A percentile compares a stretch with the other conserved stretches of the same genome.
phyloP scores from a whole-genome alignment of 2,329 filamentous ascomycete species.

The Lachnellula subtilissima region DNA sequence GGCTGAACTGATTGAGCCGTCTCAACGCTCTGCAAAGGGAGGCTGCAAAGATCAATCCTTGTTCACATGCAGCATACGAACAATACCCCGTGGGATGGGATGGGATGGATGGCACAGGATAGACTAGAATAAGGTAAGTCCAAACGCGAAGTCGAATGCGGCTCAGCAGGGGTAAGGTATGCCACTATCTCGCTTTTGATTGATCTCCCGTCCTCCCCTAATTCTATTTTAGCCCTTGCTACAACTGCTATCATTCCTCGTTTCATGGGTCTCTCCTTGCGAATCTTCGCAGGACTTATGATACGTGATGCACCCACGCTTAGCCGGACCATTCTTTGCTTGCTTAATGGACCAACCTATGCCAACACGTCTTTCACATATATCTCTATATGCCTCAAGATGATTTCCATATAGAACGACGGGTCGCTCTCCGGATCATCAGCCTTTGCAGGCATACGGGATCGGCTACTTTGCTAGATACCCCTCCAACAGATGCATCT shows the following conservation, averaged over 20 bases:
- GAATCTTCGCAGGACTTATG: conserved; percentile 29
- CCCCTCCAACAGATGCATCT: conserved; percentile 11
- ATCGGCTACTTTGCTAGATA: conserved; percentile 13
- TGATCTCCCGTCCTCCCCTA: conserved; percentile 14
- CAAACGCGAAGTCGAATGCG: conserved; percentile 11
- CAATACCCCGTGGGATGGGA: too few species aligned
- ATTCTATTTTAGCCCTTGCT: conserved; percentile 20
- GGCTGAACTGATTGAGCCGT: background rate
- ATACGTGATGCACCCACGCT: conserved; percentile 28
- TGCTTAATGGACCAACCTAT: conserved; percentile 16
- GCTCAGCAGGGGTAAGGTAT: conserved; percentile 16
- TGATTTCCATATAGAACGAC: conserved; percentile 17
- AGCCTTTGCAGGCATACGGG: background rate
- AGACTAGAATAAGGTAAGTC: background rate
- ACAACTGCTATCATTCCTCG: conserved; percentile 16
- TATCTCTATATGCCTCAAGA: conserved; percentile 15
- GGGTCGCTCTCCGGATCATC: conserved; percentile 2
- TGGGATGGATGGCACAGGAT: too few species aligned
- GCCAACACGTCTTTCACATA: conserved; percentile 8
- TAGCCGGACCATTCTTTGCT: conserved; percentile 14
- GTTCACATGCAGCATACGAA: too few species aligned
- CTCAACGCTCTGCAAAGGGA: background rate
- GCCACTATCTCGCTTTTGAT: conserved; percentile 8
- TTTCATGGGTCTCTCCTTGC: conserved; percentile 25
- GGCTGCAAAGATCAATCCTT: too few species aligned